These are phyloP conservation scores for Aspergillus sp. DNA, from an alignment of 2,329 filamentous ascomycete genomes.

Conservation along the genomic window DNA sequence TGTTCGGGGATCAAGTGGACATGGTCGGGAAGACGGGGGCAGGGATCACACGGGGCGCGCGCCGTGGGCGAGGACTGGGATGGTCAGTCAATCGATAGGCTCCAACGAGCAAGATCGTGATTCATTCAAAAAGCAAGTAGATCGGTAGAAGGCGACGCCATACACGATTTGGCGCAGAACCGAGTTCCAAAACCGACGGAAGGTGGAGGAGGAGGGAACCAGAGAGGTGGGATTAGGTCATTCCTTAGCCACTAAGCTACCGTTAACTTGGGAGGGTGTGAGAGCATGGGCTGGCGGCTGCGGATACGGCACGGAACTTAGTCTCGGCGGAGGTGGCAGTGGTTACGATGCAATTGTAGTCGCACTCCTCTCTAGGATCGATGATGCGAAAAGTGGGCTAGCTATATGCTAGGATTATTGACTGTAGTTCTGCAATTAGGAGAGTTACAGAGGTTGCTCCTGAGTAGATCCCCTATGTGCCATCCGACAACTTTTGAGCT, in stretches of 20 bases:
- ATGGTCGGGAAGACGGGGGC: constrained; percentile 31
- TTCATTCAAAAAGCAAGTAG: not conserved
- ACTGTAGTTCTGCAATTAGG: no score
- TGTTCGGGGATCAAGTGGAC: constrained; percentile 32
- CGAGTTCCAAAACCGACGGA: not conserved
- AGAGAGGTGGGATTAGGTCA: constrained; percentile 30
- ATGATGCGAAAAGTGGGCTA: no score
- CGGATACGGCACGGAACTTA: no score
- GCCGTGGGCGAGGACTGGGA: constrained; percentile 1
- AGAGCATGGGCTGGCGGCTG: no score
- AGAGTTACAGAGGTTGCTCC: no score
- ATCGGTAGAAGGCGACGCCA: constrained; percentile 6
- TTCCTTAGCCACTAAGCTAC: constrained; percentile 16
- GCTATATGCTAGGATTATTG: no score
- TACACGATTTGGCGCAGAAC: not conserved
- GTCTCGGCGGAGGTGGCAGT: no score
- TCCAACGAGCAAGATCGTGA: constrained; percentile 10
- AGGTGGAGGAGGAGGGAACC: constrained; percentile 14
- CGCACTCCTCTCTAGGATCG: no score
- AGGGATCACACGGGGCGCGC: constrained; percentile 19
- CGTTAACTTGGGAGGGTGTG: no score
- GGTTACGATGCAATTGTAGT: no score
- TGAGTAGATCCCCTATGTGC: no score
- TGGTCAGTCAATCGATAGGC: constrained; percentile 10
- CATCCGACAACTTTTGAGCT: no score